phyloP scores from a whole-genome alignment of 139 green algal genomes.

The Micractinium sp. region DNA sequence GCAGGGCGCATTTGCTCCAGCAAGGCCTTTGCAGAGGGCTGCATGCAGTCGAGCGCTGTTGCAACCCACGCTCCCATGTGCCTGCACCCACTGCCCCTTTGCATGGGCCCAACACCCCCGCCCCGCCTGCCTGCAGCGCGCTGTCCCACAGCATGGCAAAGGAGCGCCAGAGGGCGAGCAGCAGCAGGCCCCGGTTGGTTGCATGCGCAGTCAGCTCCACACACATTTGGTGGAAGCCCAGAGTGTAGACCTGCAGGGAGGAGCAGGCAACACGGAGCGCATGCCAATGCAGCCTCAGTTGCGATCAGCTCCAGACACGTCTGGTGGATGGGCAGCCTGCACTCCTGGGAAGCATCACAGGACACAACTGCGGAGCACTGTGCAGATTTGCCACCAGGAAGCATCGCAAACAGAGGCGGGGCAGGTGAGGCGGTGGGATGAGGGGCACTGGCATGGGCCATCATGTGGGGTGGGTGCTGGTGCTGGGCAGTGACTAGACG shows the following conservation, averaged over 20 bases:
- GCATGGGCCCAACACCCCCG: no score
- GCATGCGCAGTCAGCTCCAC: slow-evolving; percentile 9
- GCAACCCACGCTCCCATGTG: neutral
- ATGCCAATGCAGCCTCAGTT: neutral
- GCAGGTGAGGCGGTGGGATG: no score
- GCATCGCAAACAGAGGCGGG: no score
- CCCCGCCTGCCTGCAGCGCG: slow-evolving; percentile 10
- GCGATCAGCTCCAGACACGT: neutral
- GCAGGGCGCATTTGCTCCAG: no score
- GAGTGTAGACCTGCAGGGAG: slow-evolving; percentile 18
- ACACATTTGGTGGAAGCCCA: slow-evolving; percentile 18
- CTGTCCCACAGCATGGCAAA: slow-evolving; percentile 29
- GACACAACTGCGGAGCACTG: no score
- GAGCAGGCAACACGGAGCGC: neutral
- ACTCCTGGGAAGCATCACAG: no score
- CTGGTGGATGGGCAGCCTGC: neutral
- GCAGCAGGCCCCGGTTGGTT: neutral
- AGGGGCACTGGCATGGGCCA: no score
- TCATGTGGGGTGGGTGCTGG: no score
- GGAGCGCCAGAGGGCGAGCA: slow-evolving; percentile 7
- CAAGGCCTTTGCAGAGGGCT: no score
- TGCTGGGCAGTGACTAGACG: no score
- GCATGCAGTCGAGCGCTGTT: neutral
- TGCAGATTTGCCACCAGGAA: no score
- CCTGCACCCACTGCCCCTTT: no score